A percentile compares a stretch with the other conserved stretches of the same genome.
Evolutionary conservation across 306 rosid species (phyloP).

Genomic region (Elaeagnus macrophylla): DNA sequence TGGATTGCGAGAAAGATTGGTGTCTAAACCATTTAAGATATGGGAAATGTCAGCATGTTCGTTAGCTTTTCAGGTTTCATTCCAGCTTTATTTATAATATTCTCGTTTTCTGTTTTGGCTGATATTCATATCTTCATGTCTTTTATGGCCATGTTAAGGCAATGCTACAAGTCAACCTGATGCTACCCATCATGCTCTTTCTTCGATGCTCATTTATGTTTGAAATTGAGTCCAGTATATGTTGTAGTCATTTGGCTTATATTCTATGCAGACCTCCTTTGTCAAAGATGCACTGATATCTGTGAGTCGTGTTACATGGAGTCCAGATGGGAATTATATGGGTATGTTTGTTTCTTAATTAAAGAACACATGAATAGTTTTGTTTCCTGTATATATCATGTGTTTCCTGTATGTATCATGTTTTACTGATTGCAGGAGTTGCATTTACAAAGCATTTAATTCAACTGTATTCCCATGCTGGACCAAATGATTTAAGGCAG

Average conservation of each 20-base stretch:
- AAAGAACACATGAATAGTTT: no score
- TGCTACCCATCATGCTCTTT: no score
- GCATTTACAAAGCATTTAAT: conserved; percentile 78
- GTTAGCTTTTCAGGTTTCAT: conserved; percentile 60
- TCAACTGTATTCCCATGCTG: conserved; percentile 58
- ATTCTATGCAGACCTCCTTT: conserved; percentile 47
- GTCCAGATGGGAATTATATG: conserved; percentile 73
- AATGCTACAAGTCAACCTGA: no score
- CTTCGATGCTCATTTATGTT: no score
- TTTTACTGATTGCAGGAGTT: conserved; percentile 54
- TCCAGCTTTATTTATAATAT: conserved; percentile 3
- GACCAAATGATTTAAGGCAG: conserved; percentile 55
- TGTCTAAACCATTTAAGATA: conserved; percentile 68
- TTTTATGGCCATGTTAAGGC: conserved; percentile 9
- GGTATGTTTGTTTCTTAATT: no score
- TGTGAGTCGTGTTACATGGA: conserved; percentile 80
- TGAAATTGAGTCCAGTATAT: not conserved
- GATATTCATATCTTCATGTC: conserved; percentile 13
- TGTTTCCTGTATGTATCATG: conserved; percentile 14
- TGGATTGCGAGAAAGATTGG: conserved; percentile 51
- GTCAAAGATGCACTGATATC: conserved; percentile 51
- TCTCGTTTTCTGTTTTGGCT: conserved; percentile 10
- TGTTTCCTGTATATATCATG: no score
- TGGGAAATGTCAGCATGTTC: conserved; percentile 50
- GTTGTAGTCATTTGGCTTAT: conserved; percentile 25